Evolutionary conservation across 345 rosid genomes (phyloP), one percentile per base, ranked within the genome.

Genomic region (Lepidium aucheri): DNA sequence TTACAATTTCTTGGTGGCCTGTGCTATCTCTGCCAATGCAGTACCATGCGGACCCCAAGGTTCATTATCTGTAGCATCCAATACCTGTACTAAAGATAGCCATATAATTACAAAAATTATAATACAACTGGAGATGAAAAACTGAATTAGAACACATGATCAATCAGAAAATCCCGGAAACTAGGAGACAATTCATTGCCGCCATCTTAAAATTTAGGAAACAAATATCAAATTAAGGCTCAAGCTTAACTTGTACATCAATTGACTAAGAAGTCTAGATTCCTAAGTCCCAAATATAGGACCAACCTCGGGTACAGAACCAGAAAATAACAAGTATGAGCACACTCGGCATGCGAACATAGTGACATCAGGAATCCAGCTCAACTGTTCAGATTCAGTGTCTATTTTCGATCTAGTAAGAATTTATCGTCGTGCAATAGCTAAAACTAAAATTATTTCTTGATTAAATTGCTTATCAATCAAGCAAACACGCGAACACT

Each of bases 11-110:
- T 81, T 87, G 4, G 97, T 91, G 60, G 96, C 90, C 64, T 83
- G 86, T 15, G 99, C 95, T 60, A 95, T 87, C 77, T 95, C 99
- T 5, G 95, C 91, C 83, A 91, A 72, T 64, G 84, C 95, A 74
- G 97, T 77, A 20, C 97, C 97, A 71, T 91, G 99, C 22, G 97
- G 99, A 75, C 97, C 99, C 99, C 99, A 95, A 63, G 97, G 99
- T 60, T 88, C 99, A 70, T 89, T 79, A 77, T 95, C 96, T 15
- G 96, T 95, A 9, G 99, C 96, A 85, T 94, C 99, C 79, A 94
- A 67, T 62, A 85, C 99, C 99, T 94, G 79, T 38, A 73, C 64
- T 52, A 56, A 57, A 63, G 46, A 72, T 64, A 13, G 3, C 58
- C 35, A 49, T 35, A 54, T 35, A 33, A 26, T 17, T 24, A 15